Percentiles rank a stretch among this genome's conserved stretches.
Conservation (phyloP, 1,284 basidiomycete species). For the Butyriboletus appendiculatus region DNA sequence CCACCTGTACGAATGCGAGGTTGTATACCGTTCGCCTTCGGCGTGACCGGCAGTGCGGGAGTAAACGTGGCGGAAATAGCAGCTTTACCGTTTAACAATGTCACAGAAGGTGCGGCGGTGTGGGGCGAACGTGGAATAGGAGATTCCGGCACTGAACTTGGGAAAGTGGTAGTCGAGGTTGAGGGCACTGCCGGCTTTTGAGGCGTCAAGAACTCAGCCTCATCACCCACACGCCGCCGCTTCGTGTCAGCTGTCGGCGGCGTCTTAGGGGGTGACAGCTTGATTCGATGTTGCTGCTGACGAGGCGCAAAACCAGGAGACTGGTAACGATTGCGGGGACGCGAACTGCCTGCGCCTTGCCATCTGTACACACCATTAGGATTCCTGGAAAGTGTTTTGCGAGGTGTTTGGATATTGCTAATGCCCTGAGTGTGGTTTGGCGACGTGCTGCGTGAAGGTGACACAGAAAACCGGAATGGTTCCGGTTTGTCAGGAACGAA, state of each 20-base stretch:
- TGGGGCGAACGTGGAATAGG: slow-evolving; percentile 7
- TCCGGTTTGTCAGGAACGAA: slow-evolving; percentile 40
- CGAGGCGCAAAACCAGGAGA: slow-evolving; percentile 64
- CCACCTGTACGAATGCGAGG: slow-evolving; percentile 47
- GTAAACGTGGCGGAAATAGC: slow-evolving; percentile 20
- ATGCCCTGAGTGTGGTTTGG: slow-evolving; percentile 33
- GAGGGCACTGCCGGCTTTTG: slow-evolving; percentile 30
- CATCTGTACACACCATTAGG: slow-evolving; percentile 70
- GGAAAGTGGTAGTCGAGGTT: slow-evolving; percentile 27
- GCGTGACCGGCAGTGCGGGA: slow-evolving; percentile 20
- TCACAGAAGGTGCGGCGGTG: slow-evolving; percentile 7
- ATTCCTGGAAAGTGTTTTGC: slow-evolving; percentile 60
- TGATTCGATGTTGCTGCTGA: slow-evolving; percentile 42
- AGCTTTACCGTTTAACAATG: slow-evolving; percentile 27
- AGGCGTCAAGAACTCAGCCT: slow-evolving; percentile 36
- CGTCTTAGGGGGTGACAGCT: slow-evolving; percentile 40
- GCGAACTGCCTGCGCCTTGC: slow-evolving; percentile 70
- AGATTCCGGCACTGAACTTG: slow-evolving; percentile 16
- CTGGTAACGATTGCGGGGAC: slow-evolving; percentile 61
- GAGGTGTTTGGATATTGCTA: slow-evolving; percentile 33
- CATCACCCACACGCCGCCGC: slow-evolving; percentile 57
- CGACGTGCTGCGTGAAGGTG: slow-evolving; percentile 45
- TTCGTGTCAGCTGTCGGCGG: slow-evolving; percentile 52
- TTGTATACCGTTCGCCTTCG: slow-evolving; percentile 36
- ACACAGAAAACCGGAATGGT: slow-evolving; percentile 60